phyloP scores from a whole-genome alignment of 2,329 filamentous ascomycete genomes.

The Paramyrothecium sp. region DNA sequence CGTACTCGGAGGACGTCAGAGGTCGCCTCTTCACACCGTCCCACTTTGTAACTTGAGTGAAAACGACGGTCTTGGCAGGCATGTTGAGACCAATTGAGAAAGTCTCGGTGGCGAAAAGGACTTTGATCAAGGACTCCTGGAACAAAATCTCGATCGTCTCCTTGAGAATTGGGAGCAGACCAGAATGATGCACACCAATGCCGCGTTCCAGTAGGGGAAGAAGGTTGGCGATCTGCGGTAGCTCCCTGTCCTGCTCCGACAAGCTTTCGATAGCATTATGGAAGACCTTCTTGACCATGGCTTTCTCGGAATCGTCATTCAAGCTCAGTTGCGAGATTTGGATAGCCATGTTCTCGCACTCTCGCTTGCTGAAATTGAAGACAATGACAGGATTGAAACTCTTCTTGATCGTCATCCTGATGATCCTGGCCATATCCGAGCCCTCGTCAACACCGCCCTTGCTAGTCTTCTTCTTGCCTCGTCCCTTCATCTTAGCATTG shows the following conservation, averaged over 20 bases:
- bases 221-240: conserved; percentile 90
- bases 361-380: conserved; percentile 98
- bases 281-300: conserved; percentile 92
- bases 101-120: conserved; percentile 95
- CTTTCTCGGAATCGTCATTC: conserved; percentile 94
- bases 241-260: conserved; percentile 82
- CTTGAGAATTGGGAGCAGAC: conserved; percentile 90
- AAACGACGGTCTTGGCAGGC: conserved; percentile 99
- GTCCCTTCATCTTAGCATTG: conserved; percentile 78
- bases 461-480: conserved; percentile 84
- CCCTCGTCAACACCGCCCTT: conserved; percentile 78
- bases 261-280: conserved; percentile 88
- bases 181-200: conserved; percentile 96
- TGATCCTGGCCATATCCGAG: conserved; percentile 93
- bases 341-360: conserved; percentile 88
- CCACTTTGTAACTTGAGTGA: conserved; percentile 93
- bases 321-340: conserved; percentile 85
- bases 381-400: conserved; percentile 98
- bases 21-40: conserved; percentile 80
- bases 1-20: conserved; percentile 92
- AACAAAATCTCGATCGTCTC: conserved; percentile 99
- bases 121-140: conserved; percentile 96
- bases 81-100: conserved; percentile 99
- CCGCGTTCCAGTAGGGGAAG: conserved; percentile 85
- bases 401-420: conserved; percentile 98